Base-by-base conservation (phyloP, 2,329 filamentous ascomycete genomes). In the Pseudovirgaria hyperparasitica region DNA sequence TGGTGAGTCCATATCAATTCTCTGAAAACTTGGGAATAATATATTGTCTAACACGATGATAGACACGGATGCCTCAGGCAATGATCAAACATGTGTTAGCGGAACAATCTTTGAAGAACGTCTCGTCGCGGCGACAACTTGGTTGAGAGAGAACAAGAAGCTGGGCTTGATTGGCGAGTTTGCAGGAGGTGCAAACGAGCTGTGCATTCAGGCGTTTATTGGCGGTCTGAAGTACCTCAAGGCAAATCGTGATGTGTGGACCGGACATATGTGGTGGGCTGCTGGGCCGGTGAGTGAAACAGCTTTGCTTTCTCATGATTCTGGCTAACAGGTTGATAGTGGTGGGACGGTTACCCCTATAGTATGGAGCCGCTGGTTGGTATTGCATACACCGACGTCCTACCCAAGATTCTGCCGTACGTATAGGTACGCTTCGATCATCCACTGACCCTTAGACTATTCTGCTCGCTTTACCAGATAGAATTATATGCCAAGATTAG, bases 11-110 rank as follows among this genome's bases (percentile, higher is more conserved):
- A n/a, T n/a, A n/a, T n/a, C n/a, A n/a, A n/a, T n/a, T n/a, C n/a
- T n/a, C n/a, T n/a, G n/a, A n/a, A n/a, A n/a, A n/a, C n/a, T n/a
- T n/a, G n/a, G n/a, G n/a, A n/a, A n/a, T n/a, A n/a, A n/a, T n/a
- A n/a, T n/a, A n/a, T n/a, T n/a, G n/a, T n/a, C n/a, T n/a, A n/a
- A n/a, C n/a, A n/a, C n/a, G n/a, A n/a, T n/a, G n/a, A n/a, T n/a
- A n/a, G 68, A 73, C 48, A 52, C 48, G 0, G 67, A 72, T 33
- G 61, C 64, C 28, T 65, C 60, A 2, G 68, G 68, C 6, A 70
- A 66, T 1, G 53, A 50, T 3, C 51, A 48, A 3, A 49, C 51
- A 16, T 73, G 69, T 41, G 65, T 70, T 10, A 59, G 46, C 33
- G 35, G 46, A 5, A 72, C 67, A n/a, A 67, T 72, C 33, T 65